Conservation (phyloP, 768 basidiomycete species). For the Boletus rubroflammeus region DNA sequence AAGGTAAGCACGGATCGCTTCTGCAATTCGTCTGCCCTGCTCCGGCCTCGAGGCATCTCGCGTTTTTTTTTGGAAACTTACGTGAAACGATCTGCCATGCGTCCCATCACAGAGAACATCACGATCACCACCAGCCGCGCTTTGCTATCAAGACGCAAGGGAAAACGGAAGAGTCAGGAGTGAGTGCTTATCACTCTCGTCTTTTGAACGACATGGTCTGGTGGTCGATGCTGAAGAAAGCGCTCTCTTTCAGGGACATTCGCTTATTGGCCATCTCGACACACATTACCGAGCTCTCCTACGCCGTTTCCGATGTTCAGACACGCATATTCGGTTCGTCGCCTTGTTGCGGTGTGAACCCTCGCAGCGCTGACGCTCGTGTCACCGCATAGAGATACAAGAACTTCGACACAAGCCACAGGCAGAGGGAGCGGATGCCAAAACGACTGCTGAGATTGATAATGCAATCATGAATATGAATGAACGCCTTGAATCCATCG, state of each 20-base stretch:
- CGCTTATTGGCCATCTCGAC: slow-evolving; percentile 75
- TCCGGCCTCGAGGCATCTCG: slow-evolving; percentile 21
- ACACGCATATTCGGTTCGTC: slow-evolving; percentile 81
- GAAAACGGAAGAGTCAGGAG: slow-evolving; percentile 64
- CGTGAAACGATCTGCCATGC: slow-evolving; percentile 32
- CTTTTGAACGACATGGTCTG: slow-evolving; percentile 21
- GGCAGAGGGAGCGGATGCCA: slow-evolving; percentile 47
- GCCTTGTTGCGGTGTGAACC: not conserved
- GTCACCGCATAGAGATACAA: slow-evolving; percentile 66
- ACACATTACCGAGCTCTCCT: slow-evolving; percentile 84
- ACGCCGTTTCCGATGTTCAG: slow-evolving; percentile 84
- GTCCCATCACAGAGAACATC: slow-evolving; percentile 53
- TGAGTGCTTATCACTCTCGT: slow-evolving; percentile 38
- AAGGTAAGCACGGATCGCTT: slow-evolving; percentile 47
- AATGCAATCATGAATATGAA: slow-evolving; percentile 76
- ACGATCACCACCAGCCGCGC: slow-evolving; percentile 61
- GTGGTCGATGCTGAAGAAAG: slow-evolving; percentile 28
- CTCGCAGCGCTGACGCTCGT: slow-evolving; percentile 11
- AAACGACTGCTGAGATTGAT: slow-evolving; percentile 71
- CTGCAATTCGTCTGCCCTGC: slow-evolving; percentile 9
- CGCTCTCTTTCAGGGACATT: slow-evolving; percentile 53
- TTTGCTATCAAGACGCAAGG: slow-evolving; percentile 39
- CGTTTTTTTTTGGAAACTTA: slow-evolving; percentile 31
- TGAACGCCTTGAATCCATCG: slow-evolving; percentile 70
- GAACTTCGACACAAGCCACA: slow-evolving; percentile 88